Percentiles rank a stretch among this genome's conserved stretches.
These are phyloP conservation scores for Globisporangium polare DNA, from an alignment of 352 stramenopile genomes.

Conservation along the genomic window DNA sequence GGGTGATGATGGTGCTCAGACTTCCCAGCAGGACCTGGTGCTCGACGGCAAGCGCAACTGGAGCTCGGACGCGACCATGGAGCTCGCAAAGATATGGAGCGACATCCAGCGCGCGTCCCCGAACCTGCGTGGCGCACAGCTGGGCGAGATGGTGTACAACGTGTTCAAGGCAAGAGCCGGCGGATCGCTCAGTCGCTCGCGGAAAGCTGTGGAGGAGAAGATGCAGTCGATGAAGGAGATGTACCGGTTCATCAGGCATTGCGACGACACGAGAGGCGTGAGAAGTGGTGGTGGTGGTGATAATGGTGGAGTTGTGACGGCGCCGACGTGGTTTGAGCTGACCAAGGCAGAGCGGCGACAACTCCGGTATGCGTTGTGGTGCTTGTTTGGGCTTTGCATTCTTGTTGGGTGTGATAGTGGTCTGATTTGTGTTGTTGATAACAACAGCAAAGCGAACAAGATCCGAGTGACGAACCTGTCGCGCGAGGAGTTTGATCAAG, in stretches of 20 bases:
- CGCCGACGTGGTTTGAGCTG: conserved; percentile 52
- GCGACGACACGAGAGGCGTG: conserved; percentile 30
- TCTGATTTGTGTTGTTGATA: too few species aligned
- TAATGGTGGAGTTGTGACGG: background rate
- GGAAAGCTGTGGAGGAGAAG: conserved; percentile 66
- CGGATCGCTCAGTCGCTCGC: conserved; percentile 38
- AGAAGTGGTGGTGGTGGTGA: conserved; percentile 17
- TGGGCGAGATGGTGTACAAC: conserved; percentile 54
- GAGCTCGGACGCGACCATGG: conserved; percentile 41
- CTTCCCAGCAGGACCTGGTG: background rate
- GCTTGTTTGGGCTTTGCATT: background rate
- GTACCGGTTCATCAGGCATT: conserved; percentile 55
- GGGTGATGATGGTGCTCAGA: background rate
- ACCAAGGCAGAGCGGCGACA: conserved; percentile 44
- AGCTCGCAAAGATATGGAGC: conserved; percentile 52
- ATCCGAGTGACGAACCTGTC: conserved; percentile 41
- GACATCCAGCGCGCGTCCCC: conserved; percentile 26
- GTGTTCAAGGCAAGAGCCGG: conserved; percentile 44
- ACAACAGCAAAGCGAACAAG: conserved; percentile 24
- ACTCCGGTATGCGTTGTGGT: conserved; percentile 23
- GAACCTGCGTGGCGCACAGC: conserved; percentile 29
- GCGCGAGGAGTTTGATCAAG: conserved; percentile 34
- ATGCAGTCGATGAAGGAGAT: conserved; percentile 80
- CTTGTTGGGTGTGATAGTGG: background rate
- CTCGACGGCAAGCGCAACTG: conserved; percentile 8